Percentiles rank a stretch among this genome's conserved stretches.
Conservation (phyloP, 1,139 yeast species). For the Hansenula lynferdii region DNA sequence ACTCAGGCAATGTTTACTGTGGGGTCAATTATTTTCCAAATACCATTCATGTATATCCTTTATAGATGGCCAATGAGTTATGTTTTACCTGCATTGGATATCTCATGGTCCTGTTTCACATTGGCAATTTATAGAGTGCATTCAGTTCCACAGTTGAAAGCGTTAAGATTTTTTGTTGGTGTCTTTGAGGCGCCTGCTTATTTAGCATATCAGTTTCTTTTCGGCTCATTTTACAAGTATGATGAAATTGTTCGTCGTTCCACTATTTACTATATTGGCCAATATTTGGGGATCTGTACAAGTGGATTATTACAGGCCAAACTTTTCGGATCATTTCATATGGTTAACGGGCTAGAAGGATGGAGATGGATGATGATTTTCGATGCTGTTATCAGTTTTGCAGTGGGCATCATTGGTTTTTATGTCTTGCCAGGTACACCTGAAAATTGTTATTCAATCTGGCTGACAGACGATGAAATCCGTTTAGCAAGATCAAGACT, state of each 20-base stretch:
- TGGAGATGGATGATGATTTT: constrained; percentile 77
- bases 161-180: constrained; percentile 37
- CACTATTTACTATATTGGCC: constrained; percentile 55
- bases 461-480: constrained; percentile 53
- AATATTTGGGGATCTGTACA: constrained; percentile 54
- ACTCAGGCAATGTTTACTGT: constrained; percentile 53
- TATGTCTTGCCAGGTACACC: constrained; percentile 70
- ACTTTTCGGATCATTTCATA: constrained; percentile 41
- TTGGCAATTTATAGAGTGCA: constrained; percentile 23
- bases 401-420: constrained; percentile 58
- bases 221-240: constrained; percentile 59
- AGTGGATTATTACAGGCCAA: constrained; percentile 64
- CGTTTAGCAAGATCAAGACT: constrained; percentile 51
- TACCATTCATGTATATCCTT: constrained; percentile 33
- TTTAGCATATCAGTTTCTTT: constrained; percentile 54
- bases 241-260: constrained; percentile 58
- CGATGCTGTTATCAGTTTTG: constrained; percentile 58
- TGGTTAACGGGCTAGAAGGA: constrained; percentile 45
- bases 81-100: constrained; percentile 43
- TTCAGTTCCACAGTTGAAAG: constrained; percentile 22
- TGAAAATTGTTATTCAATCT: constrained; percentile 49
- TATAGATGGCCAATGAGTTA: constrained; percentile 46
- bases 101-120: constrained; percentile 25
- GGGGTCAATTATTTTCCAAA: constrained; percentile 56
- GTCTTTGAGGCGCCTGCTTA: constrained; percentile 58